Conservation (phyloP, 208 protist species). For the Leishmania tropica region DNA sequence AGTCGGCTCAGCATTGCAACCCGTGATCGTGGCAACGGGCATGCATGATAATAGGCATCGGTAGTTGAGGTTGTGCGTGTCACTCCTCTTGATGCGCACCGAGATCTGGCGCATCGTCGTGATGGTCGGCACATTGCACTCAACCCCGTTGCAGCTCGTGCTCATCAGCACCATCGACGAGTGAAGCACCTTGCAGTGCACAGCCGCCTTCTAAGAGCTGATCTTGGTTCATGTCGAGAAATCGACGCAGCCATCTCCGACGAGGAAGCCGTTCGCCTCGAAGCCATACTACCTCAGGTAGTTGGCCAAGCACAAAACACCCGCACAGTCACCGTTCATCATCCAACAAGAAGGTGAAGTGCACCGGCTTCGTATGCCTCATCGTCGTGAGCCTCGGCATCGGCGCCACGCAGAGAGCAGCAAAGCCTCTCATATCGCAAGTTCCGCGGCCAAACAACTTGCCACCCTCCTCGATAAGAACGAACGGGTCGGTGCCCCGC, state of each 20-base stretch:
- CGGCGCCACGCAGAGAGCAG: conserved; percentile 51
- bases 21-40: conserved; percentile 35
- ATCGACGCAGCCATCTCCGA: conserved; percentile 31
- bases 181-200: conserved; percentile 53
- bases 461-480: conserved; percentile 48
- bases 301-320: conserved; percentile 36
- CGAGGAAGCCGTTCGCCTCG: conserved; percentile 43
- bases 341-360: conserved; percentile 52
- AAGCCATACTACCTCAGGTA: conserved; percentile 14
- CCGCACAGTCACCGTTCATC: conserved; percentile 50
- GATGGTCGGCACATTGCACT: conserved; percentile 49
- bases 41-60: conserved; percentile 33
- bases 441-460: conserved; percentile 63
- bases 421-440: conserved; percentile 67
- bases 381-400: conserved; percentile 42
- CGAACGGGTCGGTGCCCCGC: conserved; percentile 63
- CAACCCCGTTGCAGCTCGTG: conserved; percentile 46
- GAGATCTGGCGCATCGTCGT: conserved; percentile 38
- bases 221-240: conserved; percentile 42
- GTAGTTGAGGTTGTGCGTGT: conserved; percentile 28
- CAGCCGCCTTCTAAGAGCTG: conserved; percentile 27
- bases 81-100: conserved; percentile 24
- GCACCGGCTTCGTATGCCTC: conserved; percentile 52
- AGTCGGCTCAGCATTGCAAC: no score
- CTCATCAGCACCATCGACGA: conserved; percentile 50